Evolutionary conservation across 78 protist species (phyloP), one percentile per base, ranked within the genome.

Genomic region (Dictyostelium intermedium): DNA sequence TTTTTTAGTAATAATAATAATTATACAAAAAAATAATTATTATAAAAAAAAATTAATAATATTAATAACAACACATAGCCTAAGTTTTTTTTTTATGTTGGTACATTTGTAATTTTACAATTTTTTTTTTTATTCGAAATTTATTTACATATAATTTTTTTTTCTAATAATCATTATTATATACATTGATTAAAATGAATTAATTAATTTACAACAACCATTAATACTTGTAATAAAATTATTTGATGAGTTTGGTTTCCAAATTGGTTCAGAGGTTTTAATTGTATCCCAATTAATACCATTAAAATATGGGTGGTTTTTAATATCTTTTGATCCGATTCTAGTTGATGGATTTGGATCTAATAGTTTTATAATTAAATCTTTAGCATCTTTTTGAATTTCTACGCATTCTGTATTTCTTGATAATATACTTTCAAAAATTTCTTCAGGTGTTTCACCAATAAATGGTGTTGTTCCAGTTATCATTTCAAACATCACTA

Each of bases 401-500:
- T 77, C 92, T 1, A 66, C 8, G 34, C 86, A 82, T 27, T 92
- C 92, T 3, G 79, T 41, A 18, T 50, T 34, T 56, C 92, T 45
- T 60, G 79, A 27, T 20, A 96, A 45, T 11, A 96, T 83, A 34
- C 61, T 25, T 82, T 60, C 85, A 34, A 96, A 95, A 25, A 97
- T 93, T 8, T n/a, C 60, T 53, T 96, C 85, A 14, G 97, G 95
- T 5, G 98, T 95, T 35, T 98, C 98, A 20, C 74, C 74, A 23
- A 91, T 82, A 47, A 95, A 95, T 53, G 97, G 97, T 32, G 97
- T 85, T 6, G 96, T 16, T 7, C 98, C 98, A 39, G 85, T 63
- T 18, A 97, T 53, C 98, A 98, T 97, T 74, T 98, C 98, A 81
- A 95, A 98, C 9, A 97, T 25, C 10, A 98, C 91, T 25, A 96